phyloP scores from a whole-genome alignment of 805 yeast species.

The Candida bentonensis region DNA sequence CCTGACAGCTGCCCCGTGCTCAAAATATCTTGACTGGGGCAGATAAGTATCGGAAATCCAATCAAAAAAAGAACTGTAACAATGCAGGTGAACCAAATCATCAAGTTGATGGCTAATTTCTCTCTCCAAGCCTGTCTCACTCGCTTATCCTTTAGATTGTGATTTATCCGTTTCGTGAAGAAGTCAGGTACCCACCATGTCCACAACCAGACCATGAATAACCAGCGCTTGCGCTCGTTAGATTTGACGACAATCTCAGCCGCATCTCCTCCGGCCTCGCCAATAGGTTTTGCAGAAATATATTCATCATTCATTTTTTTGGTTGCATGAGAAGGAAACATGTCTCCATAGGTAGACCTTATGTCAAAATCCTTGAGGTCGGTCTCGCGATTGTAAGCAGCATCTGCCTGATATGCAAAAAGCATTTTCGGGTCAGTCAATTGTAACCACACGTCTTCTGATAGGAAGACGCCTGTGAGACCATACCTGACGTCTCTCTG shows the following conservation, averaged over 20 bases:
- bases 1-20: constrained; percentile 19
- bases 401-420: constrained; percentile 15
- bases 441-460: constrained; percentile 27
- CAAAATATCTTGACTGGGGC: constrained; percentile 26
- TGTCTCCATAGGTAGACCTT: constrained; percentile 22
- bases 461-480: constrained; percentile 26
- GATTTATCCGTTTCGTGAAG: constrained; percentile 10
- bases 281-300: constrained; percentile 17
- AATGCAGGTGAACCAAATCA: constrained; percentile 27
- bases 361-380: constrained; percentile 21
- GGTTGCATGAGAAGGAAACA: constrained; percentile 20
- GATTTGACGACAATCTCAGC: constrained; percentile 19
- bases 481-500: constrained; percentile 26
- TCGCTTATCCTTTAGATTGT: constrained; percentile 18
- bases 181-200: constrained; percentile 30
- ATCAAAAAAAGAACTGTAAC: constrained; percentile 20
- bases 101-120: constrained; percentile 27
- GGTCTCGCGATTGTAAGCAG: constrained; percentile 15
- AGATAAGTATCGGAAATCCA: constrained; percentile 27
- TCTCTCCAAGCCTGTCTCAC: constrained; percentile 30
- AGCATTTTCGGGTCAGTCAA: constrained; percentile 24
- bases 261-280: constrained; percentile 21
- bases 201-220: constrained; percentile 22
- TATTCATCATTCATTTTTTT: constrained; percentile 13
- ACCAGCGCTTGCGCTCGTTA: constrained; percentile 22